Conservation (phyloP, 2,329 filamentous ascomycete genomes). For the Aulographum hederae region DNA sequence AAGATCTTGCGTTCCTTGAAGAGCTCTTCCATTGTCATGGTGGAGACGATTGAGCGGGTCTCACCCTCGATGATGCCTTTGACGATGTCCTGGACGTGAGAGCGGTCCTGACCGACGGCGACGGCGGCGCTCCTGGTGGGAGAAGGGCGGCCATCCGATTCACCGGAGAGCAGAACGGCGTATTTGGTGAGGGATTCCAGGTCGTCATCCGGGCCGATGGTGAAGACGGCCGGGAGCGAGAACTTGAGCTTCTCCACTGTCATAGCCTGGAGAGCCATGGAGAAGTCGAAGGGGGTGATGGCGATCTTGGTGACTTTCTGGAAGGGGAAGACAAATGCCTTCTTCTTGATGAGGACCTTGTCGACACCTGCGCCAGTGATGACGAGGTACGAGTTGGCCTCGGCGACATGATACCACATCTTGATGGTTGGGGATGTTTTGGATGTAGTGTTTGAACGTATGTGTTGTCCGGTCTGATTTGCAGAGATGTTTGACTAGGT, state of each 20-base stretch:
- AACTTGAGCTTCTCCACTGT: constrained; percentile 78
- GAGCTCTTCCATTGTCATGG: constrained; percentile 88
- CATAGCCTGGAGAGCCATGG: constrained; percentile 72
- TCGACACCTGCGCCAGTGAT: constrained; percentile 64
- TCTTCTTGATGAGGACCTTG: constrained; percentile 61
- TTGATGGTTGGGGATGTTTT: constrained; percentile 10
- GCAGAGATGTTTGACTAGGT: too few species aligned
- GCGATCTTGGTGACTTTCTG: constrained; percentile 26
- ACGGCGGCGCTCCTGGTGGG: constrained; percentile 17
- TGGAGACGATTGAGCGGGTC: constrained; percentile 63
- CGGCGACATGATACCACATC: constrained; percentile 50
- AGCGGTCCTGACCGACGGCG: constrained; percentile 26
- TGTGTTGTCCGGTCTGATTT: constrained; percentile 13
- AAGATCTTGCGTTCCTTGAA: constrained; percentile 62
- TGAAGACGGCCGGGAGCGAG: constrained; percentile 66
- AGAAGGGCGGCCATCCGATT: constrained; percentile 26
- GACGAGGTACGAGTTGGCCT: constrained; percentile 71
- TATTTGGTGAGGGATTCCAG: constrained; percentile 58
- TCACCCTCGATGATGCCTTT: constrained; percentile 85
- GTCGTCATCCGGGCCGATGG: constrained; percentile 63
- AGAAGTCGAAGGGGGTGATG: constrained; percentile 64
- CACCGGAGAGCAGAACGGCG: constrained; percentile 56
- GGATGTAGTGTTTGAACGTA: constrained; percentile 2
- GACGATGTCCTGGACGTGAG: constrained; percentile 68
- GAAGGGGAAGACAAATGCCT: constrained; percentile 24